Evolutionary conservation across 2,329 filamentous ascomycete genomes (phyloP).

Genomic region (Leptographium radiaticola): DNA sequence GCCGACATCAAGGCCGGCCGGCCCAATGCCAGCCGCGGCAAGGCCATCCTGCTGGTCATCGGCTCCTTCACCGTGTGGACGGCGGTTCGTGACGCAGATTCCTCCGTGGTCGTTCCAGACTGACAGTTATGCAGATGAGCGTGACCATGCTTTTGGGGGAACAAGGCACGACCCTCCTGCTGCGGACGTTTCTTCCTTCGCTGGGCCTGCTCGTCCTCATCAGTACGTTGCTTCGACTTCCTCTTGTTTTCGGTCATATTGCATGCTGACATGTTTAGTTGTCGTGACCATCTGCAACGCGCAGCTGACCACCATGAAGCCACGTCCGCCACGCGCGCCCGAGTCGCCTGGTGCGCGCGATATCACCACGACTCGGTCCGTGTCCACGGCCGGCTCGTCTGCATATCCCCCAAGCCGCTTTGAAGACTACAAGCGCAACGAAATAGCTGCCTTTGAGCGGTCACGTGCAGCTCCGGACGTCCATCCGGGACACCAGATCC

Average conservation of each 20-base stretch:
- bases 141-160: slow-evolving; percentile 37
- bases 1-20: slow-evolving; percentile 19
- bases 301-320: slow-evolving; percentile 18
- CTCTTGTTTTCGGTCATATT: not conserved
- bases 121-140: slow-evolving; percentile 28
- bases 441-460: slow-evolving; percentile 23
- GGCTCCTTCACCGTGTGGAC: slow-evolving; percentile 39
- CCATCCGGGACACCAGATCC: not conserved
- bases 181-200: slow-evolving; percentile 37
- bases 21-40: slow-evolving; percentile 20
- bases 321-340: slow-evolving; percentile 18
- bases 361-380: slow-evolving; percentile 22
- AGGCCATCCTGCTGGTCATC: slow-evolving; percentile 27
- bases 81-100: slow-evolving; percentile 26
- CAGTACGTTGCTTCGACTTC: slow-evolving; percentile 21
- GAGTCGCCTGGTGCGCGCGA: slow-evolving; percentile 26
- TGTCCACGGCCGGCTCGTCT: slow-evolving; percentile 27
- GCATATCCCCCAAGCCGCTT: slow-evolving; percentile 32
- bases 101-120: not conserved
- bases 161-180: slow-evolving; percentile 25
- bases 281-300: slow-evolving; percentile 26
- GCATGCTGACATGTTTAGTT: slow-evolving; percentile 13
- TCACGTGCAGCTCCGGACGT: slow-evolving; percentile 15
- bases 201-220: slow-evolving; percentile 35
- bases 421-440: slow-evolving; percentile 33